Evolutionary conservation across 306 rosid genomes (phyloP), one percentile per base, ranked within the genome.

Genomic region (Inga laurina): DNA sequence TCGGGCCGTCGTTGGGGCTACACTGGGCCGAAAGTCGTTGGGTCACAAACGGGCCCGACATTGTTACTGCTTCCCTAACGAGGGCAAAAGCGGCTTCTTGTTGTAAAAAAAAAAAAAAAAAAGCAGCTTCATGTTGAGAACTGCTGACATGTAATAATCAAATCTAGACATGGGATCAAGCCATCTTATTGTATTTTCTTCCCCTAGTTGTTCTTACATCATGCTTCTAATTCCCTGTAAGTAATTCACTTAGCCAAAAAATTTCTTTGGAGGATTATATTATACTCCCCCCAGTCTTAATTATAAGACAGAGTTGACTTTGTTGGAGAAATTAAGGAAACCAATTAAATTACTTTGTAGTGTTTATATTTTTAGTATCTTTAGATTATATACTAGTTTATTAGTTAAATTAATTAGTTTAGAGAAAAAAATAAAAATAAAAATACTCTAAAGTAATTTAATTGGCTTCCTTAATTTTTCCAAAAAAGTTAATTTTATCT

Each of bases 11-110:
- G 84, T 89, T 56, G 84, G 88, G 27, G 70, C 68, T 56, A 82
- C 80, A 10, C 59, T 82, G 88, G 90, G 88, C 78, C 88, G 76
- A 2, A 9, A 74, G 0, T 32, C 56, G 7, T 73, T 82, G 77
- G 90, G 94, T 44, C 84, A 49, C 16, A 95, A 95, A 77, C 92
- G 94, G 88, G 89, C 84, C 49, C 86, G 92, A 46, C 86, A 70
- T 43, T 35, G 78, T 67, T 79, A 72, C 54, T 85, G 79, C 35
- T 88, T 83, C 0, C 21, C 57, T 15, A 39, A 18, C 44, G 87
- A 64, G 71, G 82, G 56, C 4, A 82, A 84, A 8, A 46, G 81
- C 12, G 59, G 52, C 10, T 48, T 76, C 34, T 75, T 68, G 75
- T 8, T 67, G 7, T 27, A 27, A 27, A 27, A 27, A 27, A 27